Evolutionary conservation across 176 grass and related monocot genomes (phyloP).

Genomic region (Zea mays): Zm-B73-REFERENCE-NAM-5.0 NC_050104.1:150853501-150854000

Average conservation of each 20-base stretch:
- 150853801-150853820: conserved; percentile 17
- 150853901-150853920: conserved; percentile 3
- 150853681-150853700: conserved; percentile 56
- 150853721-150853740: background rate
- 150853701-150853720: background rate
- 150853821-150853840: background rate
- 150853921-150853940: conserved; percentile 28
- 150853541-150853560: conserved; percentile 14
- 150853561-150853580: conserved; percentile 71
- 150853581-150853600: conserved; percentile 89
- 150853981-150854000: conserved; percentile 11
- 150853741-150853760: background rate
- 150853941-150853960: conserved; percentile 9
- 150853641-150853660: conserved; percentile 95
- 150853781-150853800: conserved; percentile 11
- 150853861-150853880: background rate
- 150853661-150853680: conserved; percentile 75
- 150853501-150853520: conserved; percentile 2
- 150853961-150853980: background rate
- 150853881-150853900: background rate
- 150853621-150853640: conserved; percentile 76
- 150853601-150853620: conserved; percentile 85
- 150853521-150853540: background rate
- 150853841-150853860: background rate
- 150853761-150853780: background rate